Conservation (phyloP, 2,329 filamentous ascomycete genomes). For the Mariannaea sp. region DNA sequence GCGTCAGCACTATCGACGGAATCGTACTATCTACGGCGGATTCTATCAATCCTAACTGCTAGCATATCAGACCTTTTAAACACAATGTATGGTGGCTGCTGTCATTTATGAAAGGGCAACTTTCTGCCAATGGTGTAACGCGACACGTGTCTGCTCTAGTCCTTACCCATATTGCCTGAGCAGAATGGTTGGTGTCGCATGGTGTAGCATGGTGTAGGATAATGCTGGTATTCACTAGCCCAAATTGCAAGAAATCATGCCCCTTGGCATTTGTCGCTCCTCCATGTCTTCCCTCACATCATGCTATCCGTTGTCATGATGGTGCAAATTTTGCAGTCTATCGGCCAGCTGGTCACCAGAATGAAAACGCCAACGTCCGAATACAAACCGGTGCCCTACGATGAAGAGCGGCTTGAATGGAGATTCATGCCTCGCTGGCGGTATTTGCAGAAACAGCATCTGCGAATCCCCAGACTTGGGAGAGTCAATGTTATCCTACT, state of each 20-base stretch:
- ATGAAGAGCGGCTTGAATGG: constrained; percentile 36
- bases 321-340: neutral
- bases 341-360: neutral
- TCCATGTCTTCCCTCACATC: neutral
- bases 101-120: too few relatives aligned
- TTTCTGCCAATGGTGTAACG: too few relatives aligned
- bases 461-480: constrained; percentile 30
- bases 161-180: too few relatives aligned
- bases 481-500: constrained; percentile 59
- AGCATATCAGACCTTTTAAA: too few relatives aligned
- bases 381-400: constrained; percentile 14
- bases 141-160: too few relatives aligned
- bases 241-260: neutral
- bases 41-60: neutral
- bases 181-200: too few relatives aligned
- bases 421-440: constrained; percentile 12
- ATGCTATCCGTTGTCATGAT: neutral
- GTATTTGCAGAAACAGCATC: constrained; percentile 29
- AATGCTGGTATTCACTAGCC: too few relatives aligned
- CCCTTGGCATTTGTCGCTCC: neutral
- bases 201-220: too few relatives aligned
- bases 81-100: too few relatives aligned
- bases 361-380: neutral
- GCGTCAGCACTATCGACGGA: neutral
- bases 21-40: too few relatives aligned